These are phyloP conservation scores for Hanseniaspora singularis DNA, from an alignment of 805 yeast genomes.

Conservation along the genomic window DNA sequence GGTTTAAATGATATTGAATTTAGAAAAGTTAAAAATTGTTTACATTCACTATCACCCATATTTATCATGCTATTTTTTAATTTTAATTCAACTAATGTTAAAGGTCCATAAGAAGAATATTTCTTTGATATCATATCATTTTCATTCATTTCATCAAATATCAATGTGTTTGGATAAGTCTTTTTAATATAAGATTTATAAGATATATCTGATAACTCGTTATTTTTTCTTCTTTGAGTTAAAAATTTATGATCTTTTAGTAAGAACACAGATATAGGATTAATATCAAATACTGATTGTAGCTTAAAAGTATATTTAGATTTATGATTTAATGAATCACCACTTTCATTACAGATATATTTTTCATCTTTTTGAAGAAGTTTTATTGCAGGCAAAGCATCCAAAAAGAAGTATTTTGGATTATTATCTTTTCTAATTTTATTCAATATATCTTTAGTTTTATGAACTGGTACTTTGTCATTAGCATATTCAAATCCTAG, in stretches of 20 bases:
- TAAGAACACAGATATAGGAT: neutral
- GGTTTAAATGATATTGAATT: neutral
- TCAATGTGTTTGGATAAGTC: neutral
- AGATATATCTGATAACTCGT: neutral
- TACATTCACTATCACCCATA: neutral
- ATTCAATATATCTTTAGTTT: too few relatives aligned
- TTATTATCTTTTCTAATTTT: neutral
- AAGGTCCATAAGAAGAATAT: neutral
- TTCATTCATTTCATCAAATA: neutral
- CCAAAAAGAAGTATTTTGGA: neutral
- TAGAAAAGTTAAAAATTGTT: neutral
- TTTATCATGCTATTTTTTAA: neutral
- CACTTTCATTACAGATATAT: too few relatives aligned
- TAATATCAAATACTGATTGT: neutral
- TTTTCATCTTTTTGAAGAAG: neutral
- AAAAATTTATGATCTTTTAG: neutral
- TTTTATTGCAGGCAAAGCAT: neutral
- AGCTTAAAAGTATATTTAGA: constrained; percentile 6
- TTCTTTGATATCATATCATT: neutral
- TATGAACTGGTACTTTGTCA: too few relatives aligned
- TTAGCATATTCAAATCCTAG: too few relatives aligned
- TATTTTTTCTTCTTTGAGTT: neutral
- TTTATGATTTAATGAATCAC: neutral
- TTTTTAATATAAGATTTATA: neutral
- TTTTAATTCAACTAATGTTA: neutral